These are phyloP conservation scores for Nannizziopsis barbatae DNA, from an alignment of 2,329 filamentous ascomycete genomes.

Conservation along the genomic window DNA sequence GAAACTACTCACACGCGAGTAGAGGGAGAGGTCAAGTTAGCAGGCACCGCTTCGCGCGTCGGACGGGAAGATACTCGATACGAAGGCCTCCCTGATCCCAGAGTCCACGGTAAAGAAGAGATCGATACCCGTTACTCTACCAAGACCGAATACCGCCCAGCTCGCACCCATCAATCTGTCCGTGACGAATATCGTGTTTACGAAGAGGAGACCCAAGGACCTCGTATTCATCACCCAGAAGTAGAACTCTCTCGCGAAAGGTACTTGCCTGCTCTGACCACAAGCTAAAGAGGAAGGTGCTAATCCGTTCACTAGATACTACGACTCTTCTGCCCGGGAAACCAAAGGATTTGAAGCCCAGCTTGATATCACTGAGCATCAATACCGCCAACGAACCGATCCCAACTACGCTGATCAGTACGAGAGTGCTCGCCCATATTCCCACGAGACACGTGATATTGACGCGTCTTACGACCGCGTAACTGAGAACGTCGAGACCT, in stretches of 20 bases:
- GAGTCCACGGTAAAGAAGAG: slow-evolving; percentile 70
- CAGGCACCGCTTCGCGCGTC: slow-evolving; percentile 61
- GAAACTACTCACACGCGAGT: slow-evolving; percentile 63
- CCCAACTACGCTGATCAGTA: slow-evolving; percentile 43
- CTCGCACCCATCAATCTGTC: slow-evolving; percentile 8
- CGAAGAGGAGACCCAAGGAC: slow-evolving; percentile 31
- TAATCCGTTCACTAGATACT: slow-evolving; percentile 16
- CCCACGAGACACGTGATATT: slow-evolving; percentile 18
- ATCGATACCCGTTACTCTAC: slow-evolving; percentile 64
- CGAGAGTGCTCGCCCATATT: slow-evolving; percentile 27
- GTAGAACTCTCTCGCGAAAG: slow-evolving; percentile 42
- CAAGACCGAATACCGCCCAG: slow-evolving; percentile 41
- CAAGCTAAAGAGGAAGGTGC: background rate
- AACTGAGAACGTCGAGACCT: slow-evolving; percentile 14
- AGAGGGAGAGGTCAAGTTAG: slow-evolving; percentile 77
- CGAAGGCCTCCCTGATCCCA: slow-evolving; percentile 52
- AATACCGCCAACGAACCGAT: slow-evolving; percentile 53
- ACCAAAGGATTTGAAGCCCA: slow-evolving; percentile 36
- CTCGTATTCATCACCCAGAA: slow-evolving; percentile 35
- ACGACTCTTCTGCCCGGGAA: slow-evolving; percentile 25
- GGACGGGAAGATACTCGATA: slow-evolving; percentile 95
- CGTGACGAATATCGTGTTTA: slow-evolving; percentile 16
- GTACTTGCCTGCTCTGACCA: slow-evolving; percentile 28
- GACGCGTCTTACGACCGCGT: slow-evolving; percentile 22
- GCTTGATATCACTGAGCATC: slow-evolving; percentile 46